A percentile compares a stretch with the other conserved stretches of the same genome.
phyloP scores from a whole-genome alignment of 345 rosid species.

The Gossypium longicalyx region DNA sequence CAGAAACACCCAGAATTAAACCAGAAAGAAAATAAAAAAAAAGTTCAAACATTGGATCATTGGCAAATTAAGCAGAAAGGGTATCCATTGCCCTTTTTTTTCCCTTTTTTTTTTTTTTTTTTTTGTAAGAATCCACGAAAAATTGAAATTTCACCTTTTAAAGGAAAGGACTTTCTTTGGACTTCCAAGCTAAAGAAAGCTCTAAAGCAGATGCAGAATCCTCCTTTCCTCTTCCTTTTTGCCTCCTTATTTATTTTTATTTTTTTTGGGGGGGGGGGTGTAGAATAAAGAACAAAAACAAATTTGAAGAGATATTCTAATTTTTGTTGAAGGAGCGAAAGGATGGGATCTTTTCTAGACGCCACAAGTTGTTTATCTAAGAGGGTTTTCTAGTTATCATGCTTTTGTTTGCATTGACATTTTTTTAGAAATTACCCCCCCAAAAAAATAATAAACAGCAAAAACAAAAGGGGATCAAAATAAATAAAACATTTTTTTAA shows the following conservation, averaged over 20 bases:
- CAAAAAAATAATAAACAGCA: background rate
- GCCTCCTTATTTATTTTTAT: background rate
- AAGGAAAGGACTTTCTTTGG: background rate
- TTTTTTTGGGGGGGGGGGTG: background rate
- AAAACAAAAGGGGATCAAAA: background rate
- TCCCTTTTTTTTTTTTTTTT: background rate
- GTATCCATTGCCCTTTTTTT: background rate
- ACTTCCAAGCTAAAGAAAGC: background rate
- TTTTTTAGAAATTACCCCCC: background rate
- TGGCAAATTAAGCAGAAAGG: background rate
- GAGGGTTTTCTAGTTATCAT: background rate
- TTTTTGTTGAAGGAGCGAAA: background rate
- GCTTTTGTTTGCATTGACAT: slow-evolving; percentile 7
- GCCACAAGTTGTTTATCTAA: slow-evolving; percentile 9
- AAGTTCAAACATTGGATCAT: background rate
- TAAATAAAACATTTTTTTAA: too few relatives aligned
- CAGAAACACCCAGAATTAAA: background rate
- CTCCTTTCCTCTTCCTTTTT: background rate
- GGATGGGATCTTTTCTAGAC: background rate
- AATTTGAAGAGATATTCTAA: background rate
- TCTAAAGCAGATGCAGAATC: background rate
- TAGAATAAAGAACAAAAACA: background rate
- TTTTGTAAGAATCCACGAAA: background rate
- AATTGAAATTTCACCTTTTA: background rate
- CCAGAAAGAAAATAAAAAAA: background rate